Evolutionary conservation across 805 yeast species (phyloP).

Genomic region (Starmera pachycereana): DNA sequence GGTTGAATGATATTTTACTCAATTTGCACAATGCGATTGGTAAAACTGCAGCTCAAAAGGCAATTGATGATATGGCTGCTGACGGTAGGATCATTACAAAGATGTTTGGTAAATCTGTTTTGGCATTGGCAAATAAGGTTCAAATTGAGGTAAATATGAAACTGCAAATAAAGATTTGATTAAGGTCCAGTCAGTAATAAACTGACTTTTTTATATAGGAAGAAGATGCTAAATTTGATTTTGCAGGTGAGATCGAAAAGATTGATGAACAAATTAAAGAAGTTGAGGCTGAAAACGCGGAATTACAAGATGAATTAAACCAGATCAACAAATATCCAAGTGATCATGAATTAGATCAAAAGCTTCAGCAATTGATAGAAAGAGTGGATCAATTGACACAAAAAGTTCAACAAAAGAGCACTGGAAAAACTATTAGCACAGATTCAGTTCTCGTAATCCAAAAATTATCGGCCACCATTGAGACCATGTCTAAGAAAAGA

Average conservation of each 20-base stretch:
- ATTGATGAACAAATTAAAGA: neutral
- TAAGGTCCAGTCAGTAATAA: too few species aligned
- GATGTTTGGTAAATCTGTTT: conserved; percentile 32
- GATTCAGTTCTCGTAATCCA: conserved; percentile 4
- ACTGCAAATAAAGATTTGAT: too few species aligned
- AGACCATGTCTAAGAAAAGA: conserved; percentile 8
- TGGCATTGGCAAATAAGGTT: conserved; percentile 32
- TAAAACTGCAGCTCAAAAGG: conserved; percentile 24
- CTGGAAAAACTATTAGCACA: conserved; percentile 3
- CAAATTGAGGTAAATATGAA: conserved; percentile 8
- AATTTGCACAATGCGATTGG: conserved; percentile 32
- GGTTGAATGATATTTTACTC: conserved; percentile 33
- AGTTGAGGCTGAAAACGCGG: neutral
- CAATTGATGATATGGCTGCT: conserved; percentile 26
- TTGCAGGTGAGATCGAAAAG: neutral
- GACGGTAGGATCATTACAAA: conserved; percentile 27
- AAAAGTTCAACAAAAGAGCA: neutral
- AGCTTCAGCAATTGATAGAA: neutral
- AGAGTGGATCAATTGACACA: neutral
- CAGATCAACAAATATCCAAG: conserved; percentile 7
- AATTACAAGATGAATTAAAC: conserved; percentile 2
- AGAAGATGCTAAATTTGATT: neutral
- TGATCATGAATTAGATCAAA: conserved; percentile 4
- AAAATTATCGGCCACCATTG: neutral
- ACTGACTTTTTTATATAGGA: neutral